Percentiles rank a stretch among this genome's conserved stretches.
Evolutionary conservation across 2,329 filamentous ascomycete genomes (phyloP).

Genomic region (Davidsoniella neocaledoniae): DNA sequence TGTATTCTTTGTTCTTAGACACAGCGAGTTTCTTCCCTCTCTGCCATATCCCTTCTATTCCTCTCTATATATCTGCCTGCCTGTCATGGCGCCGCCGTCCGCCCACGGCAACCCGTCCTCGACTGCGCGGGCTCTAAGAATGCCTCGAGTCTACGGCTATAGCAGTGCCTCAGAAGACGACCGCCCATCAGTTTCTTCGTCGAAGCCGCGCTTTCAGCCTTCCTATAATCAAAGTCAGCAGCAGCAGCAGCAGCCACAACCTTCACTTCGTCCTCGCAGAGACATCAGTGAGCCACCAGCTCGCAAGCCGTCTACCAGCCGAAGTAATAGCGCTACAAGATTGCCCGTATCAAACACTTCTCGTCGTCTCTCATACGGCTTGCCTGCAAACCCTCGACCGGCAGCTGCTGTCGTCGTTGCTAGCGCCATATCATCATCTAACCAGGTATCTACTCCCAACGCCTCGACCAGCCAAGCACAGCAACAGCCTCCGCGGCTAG

Average conservation of each 20-base stretch:
- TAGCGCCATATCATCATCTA: no score
- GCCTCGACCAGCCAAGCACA: not conserved
- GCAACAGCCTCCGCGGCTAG: not conserved
- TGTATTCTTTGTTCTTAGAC: no score
- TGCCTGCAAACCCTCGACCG: slow-evolving; percentile 5
- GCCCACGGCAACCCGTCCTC: slow-evolving; percentile 5
- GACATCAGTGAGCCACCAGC: not conserved
- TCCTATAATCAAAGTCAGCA: not conserved
- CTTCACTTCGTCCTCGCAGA: not conserved
- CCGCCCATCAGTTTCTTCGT: not conserved
- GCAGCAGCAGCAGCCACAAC: not conserved
- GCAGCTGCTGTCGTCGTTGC: not conserved
- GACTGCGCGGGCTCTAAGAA: slow-evolving; percentile 4
- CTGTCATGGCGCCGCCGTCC: slow-evolving; percentile 6
- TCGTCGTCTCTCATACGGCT: slow-evolving; percentile 3
- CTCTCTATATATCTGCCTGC: no score
- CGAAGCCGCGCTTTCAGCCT: not conserved
- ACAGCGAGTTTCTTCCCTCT: no score
- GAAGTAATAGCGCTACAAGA: not conserved
- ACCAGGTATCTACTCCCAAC: no score
- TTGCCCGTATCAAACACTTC: not conserved
- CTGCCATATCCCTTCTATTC: no score
- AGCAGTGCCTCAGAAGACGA: slow-evolving; percentile 1
- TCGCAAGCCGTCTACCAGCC: not conserved
- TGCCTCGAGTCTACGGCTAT: not conserved